These are phyloP conservation scores for Eimeria falciformis DNA, from an alignment of 169 alveolate species.

Conservation along the genomic window DNA sequence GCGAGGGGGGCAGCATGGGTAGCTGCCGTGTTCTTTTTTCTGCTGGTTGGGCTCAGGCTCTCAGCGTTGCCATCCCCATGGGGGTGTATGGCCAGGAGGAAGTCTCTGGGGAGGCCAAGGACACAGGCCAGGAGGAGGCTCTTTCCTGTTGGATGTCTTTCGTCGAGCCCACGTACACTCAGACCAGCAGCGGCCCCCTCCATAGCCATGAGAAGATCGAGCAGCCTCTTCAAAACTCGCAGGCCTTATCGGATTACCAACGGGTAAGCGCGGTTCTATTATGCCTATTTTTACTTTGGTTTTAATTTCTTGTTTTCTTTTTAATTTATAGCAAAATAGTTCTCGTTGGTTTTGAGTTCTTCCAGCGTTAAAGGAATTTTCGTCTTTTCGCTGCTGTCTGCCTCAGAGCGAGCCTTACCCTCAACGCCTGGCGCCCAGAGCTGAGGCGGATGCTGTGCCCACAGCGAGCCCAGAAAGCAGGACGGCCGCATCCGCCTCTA, in stretches of 20 bases:
- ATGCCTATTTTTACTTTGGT: neutral
- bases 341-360: too few species aligned
- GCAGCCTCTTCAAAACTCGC: too few species aligned
- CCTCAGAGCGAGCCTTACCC: neutral
- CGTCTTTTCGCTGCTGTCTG: neutral
- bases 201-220: too few species aligned
- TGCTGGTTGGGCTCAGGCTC: constrained; percentile 26
- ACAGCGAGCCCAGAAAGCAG: neutral
- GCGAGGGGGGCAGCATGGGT: neutral
- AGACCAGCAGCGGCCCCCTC: too few species aligned
- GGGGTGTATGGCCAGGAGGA: constrained; percentile 1
- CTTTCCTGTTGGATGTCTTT: too few species aligned
- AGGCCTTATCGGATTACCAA: too few species aligned
- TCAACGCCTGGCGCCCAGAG: neutral
- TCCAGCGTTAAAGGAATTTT: too few species aligned
- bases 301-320: neutral
- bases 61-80: constrained; percentile 28
- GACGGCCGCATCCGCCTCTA: too few species aligned
- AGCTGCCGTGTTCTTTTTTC: neutral
- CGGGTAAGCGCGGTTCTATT: neutral
- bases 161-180: too few species aligned
- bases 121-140: too few species aligned
- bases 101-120: too few species aligned
- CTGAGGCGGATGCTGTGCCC: neutral
- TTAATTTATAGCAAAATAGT: too few species aligned